phyloP scores from a whole-genome alignment of 2,329 filamentous ascomycete genomes.

The Botrytis elliptica region DNA sequence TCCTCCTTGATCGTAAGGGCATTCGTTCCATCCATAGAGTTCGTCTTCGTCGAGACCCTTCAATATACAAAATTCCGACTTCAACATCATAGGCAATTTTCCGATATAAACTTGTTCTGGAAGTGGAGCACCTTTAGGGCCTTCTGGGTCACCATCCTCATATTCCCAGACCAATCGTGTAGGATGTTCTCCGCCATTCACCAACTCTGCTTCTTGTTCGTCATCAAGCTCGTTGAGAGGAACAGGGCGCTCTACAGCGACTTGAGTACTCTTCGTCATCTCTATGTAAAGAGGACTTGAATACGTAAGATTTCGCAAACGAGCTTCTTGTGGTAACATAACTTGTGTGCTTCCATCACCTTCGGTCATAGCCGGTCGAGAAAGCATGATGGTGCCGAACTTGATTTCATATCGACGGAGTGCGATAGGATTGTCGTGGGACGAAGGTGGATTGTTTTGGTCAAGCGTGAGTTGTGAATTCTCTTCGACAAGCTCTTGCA shows the following conservation, averaged over 20 bases:
- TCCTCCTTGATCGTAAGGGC: constrained; percentile 95
- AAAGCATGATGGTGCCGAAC: constrained; percentile 86
- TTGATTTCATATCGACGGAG: constrained; percentile 93
- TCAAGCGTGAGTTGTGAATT: constrained; percentile 91
- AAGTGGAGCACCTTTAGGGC: constrained; percentile 51
- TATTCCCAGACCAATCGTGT: constrained; percentile 61
- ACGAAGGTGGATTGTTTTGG: constrained; percentile 77
- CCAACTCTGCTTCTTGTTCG: constrained; percentile 56
- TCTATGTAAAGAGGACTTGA: constrained; percentile 87
- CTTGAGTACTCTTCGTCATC: constrained; percentile 79
- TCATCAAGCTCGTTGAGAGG: constrained; percentile 67
- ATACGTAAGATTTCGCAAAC: constrained; percentile 93
- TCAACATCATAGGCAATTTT: constrained; percentile 96
- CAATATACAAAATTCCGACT: constrained; percentile 92
- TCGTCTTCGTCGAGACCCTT: constrained; percentile 80
- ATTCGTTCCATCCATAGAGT: constrained; percentile 90
- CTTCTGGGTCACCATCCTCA: constrained; percentile 42
- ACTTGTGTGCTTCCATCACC: constrained; percentile 84
- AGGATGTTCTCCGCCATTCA: constrained; percentile 55
- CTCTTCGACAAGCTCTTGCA: constrained; percentile 92
- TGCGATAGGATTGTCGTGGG: constrained; percentile 75
- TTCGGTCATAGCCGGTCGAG: constrained; percentile 87
- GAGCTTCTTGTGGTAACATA: constrained; percentile 90
- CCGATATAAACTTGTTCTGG: constrained; percentile 75
- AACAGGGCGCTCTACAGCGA: constrained; percentile 74